phyloP scores from a whole-genome alignment of 2,329 filamentous ascomycete genomes.

The Talaromyces rugulosus region DNA sequence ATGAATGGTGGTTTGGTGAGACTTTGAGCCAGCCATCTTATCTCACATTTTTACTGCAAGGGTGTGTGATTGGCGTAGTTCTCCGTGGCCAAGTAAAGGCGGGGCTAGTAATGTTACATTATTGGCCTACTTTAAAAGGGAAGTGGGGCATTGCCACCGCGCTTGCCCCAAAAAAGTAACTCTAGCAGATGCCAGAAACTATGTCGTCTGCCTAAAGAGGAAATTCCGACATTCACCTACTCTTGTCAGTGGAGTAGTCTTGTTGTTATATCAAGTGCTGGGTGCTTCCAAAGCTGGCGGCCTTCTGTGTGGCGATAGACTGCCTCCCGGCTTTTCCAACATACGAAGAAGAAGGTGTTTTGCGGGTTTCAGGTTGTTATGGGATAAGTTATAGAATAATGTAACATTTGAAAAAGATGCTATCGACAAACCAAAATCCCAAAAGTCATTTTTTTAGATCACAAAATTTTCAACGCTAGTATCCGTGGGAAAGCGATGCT shows the following conservation, averaged over 20 bases:
- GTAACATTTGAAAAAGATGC: too few species aligned
- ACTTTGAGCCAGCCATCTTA: neutral
- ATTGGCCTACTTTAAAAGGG: neutral
- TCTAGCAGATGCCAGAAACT: constrained; percentile 2
- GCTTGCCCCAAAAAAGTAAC: constrained; percentile 3
- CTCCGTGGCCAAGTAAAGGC: neutral
- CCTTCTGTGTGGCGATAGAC: neutral
- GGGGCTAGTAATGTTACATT: neutral
- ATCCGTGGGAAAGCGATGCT: too few species aligned
- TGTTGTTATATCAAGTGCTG: neutral
- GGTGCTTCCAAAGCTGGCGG: neutral
- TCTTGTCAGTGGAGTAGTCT: neutral
- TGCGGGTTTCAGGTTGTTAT: neutral
- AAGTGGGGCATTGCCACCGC: neutral
- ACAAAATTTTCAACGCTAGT: too few species aligned
- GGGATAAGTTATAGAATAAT: too few species aligned
- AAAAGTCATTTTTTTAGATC: too few species aligned
- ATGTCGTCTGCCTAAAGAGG: too few species aligned
- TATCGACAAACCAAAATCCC: too few species aligned
- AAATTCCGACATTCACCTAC: neutral
- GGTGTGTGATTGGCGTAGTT: neutral
- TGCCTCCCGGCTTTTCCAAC: neutral
- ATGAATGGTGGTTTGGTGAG: neutral
- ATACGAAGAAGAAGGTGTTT: neutral
- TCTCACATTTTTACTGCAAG: neutral